Percentiles rank a stretch among this genome's conserved stretches.
Evolutionary conservation across 1,284 basidiomycete species (phyloP).

Genomic region (Irpex sp.): DNA sequence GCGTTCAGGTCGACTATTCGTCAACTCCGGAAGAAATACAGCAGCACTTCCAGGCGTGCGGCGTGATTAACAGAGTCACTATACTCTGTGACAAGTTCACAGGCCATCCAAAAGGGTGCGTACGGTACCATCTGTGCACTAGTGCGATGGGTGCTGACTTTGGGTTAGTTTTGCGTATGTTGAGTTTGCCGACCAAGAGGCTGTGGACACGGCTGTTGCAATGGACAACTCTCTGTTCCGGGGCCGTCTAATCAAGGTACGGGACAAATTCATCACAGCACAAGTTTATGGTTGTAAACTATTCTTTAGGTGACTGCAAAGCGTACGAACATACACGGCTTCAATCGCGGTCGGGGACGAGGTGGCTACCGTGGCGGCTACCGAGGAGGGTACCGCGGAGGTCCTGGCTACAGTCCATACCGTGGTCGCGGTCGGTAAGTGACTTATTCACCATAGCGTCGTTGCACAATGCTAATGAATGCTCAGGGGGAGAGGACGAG

Average conservation of each 20-base stretch:
- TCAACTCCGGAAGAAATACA: slow-evolving; percentile 99
- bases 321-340: slow-evolving; percentile 90
- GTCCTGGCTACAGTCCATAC: slow-evolving; percentile 73
- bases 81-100: slow-evolving; percentile 99
- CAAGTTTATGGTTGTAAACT: neutral
- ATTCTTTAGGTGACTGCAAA: slow-evolving; percentile 78
- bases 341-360: slow-evolving; percentile 72
- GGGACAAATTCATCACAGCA: neutral
- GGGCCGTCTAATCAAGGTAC: slow-evolving; percentile 88
- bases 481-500: slow-evolving; percentile 66
- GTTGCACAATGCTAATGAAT: neutral
- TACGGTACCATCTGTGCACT: slow-evolving; percentile 10
- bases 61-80: slow-evolving; percentile 97
- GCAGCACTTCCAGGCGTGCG: slow-evolving; percentile 95
- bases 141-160: slow-evolving; percentile 7
- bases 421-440: slow-evolving; percentile 78
- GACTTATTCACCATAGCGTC: neutral
- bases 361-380: slow-evolving; percentile 66
- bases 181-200: slow-evolving; percentile 94
- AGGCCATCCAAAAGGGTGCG: slow-evolving; percentile 97
- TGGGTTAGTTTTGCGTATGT: slow-evolving; percentile 89
- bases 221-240: slow-evolving; percentile 96
- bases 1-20: slow-evolving; percentile 87
- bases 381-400: slow-evolving; percentile 60
- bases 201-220: slow-evolving; percentile 90